Conservation (phyloP, 2,329 filamentous ascomycete species). For the Beauveria bassiana region DNA sequence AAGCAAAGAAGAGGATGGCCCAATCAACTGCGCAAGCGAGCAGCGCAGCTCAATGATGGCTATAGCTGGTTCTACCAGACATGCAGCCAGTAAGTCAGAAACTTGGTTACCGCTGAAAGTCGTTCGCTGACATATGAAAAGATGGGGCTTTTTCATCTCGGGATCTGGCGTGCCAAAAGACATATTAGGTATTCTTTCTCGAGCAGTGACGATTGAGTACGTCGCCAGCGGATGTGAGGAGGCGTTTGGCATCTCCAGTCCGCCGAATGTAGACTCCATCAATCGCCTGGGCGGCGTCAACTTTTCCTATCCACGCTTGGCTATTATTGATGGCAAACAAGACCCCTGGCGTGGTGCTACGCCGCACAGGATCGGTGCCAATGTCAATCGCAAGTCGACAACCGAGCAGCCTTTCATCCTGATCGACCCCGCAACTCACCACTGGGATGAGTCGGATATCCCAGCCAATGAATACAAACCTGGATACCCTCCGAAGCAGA, state of each 20-base stretch:
- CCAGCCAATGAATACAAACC: slow-evolving; percentile 49
- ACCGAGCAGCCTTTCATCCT: slow-evolving; percentile 62
- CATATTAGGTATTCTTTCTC: slow-evolving; percentile 63
- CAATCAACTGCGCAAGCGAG: not conserved
- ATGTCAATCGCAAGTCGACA: slow-evolving; percentile 50
- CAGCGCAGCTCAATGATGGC: slow-evolving; percentile 6
- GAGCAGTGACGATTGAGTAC: slow-evolving; percentile 58
- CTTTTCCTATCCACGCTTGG: slow-evolving; percentile 67
- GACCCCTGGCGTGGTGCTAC: slow-evolving; percentile 76
- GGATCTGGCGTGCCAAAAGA: slow-evolving; percentile 59
- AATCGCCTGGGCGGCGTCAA: slow-evolving; percentile 70
- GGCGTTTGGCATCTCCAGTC: slow-evolving; percentile 60
- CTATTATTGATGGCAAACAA: slow-evolving; percentile 65
- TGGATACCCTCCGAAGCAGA: slow-evolving; percentile 48
- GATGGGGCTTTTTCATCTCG: slow-evolving; percentile 74
- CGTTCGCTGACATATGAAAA: slow-evolving; percentile 16
- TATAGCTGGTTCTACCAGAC: slow-evolving; percentile 46
- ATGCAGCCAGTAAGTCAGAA: slow-evolving; percentile 40
- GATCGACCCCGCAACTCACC: slow-evolving; percentile 66
- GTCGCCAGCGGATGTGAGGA: slow-evolving; percentile 53
- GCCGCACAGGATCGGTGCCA: slow-evolving; percentile 52
- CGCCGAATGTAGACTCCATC: slow-evolving; percentile 56
- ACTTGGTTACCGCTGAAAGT: not conserved
- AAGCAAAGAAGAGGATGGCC: not conserved
- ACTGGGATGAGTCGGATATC: slow-evolving; percentile 69